Percentiles rank a stretch among this genome's conserved stretches.
phyloP scores from a whole-genome alignment of 2,329 filamentous ascomycete species.

The Pyrenophora teres region DNA sequence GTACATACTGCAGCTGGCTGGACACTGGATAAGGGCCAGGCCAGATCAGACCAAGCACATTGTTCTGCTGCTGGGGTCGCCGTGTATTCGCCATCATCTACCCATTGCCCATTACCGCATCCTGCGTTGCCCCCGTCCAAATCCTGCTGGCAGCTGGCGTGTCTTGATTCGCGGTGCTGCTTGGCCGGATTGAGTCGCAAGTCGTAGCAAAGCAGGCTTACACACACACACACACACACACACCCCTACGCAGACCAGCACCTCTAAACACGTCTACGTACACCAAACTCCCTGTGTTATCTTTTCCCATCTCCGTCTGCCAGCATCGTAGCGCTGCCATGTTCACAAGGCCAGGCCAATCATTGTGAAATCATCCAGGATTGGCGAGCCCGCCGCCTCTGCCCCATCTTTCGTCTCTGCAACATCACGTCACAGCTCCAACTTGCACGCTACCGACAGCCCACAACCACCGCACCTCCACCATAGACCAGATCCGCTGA shows the following conservation, averaged over 20 bases:
- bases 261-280: no score
- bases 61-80: not conserved
- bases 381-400: slow-evolving; percentile 12
- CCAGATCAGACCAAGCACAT: no score
- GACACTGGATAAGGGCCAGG: not conserved
- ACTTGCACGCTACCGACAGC: slow-evolving; percentile 25
- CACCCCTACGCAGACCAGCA: slow-evolving; percentile 16
- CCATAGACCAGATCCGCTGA: slow-evolving; percentile 17
- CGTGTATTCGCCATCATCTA: not conserved
- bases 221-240: not conserved
- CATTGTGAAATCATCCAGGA: slow-evolving; percentile 24
- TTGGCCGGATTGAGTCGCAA: slow-evolving; percentile 18
- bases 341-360: slow-evolving; percentile 7
- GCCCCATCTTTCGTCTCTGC: slow-evolving; percentile 24
- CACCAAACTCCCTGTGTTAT: not conserved
- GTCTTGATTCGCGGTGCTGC: slow-evolving; percentile 16
- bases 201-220: slow-evolving; percentile 16
- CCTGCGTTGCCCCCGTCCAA: not conserved
- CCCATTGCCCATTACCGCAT: not conserved
- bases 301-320: not conserved
- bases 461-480: slow-evolving; percentile 24
- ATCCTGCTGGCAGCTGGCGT: slow-evolving; percentile 15
- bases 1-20: not conserved
- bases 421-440: slow-evolving; percentile 21
- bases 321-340: not conserved